These are phyloP conservation scores for Hamamelis virginiana DNA, from an alignment of 164 flowering plant genomes.

Conservation along the genomic window DNA sequence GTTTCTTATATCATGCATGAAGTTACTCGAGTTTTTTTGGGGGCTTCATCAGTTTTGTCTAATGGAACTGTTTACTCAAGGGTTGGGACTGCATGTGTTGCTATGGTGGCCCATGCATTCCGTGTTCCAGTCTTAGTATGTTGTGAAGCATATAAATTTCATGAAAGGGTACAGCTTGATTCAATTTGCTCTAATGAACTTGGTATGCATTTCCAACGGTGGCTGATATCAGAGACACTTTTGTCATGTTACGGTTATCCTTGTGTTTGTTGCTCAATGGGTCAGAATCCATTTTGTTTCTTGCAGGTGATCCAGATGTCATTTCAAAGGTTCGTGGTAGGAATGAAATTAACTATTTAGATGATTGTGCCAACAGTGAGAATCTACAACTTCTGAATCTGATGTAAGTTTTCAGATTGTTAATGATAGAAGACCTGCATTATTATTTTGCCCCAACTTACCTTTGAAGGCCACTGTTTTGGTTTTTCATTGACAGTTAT, in stretches of 20 bases:
- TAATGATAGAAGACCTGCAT: background rate
- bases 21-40: conserved; percentile 80
- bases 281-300: conserved; percentile 1
- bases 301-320: conserved; percentile 78
- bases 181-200: conserved; percentile 94
- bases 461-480: conserved; percentile 8
- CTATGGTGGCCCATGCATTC: conserved; percentile 93
- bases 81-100: conserved; percentile 91
- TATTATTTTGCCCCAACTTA: background rate
- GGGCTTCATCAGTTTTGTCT: conserved; percentile 83
- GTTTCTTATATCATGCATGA: conserved; percentile 91
- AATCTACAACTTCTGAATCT: conserved; percentile 77
- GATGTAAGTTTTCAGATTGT: conserved; percentile 46
- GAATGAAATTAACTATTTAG: conserved; percentile 49
- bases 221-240: background rate
- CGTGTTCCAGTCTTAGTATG: conserved; percentile 85
- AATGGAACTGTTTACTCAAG: conserved; percentile 94
- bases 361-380: conserved; percentile 49
- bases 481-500: conserved; percentile 52
- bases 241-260: background rate
- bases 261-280: conserved; percentile 5
- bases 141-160: conserved; percentile 94
- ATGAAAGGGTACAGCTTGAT: conserved; percentile 95
- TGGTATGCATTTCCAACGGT: conserved; percentile 42
- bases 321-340: conserved; percentile 74